Percentiles rank a stretch among this genome's conserved stretches.
Evolutionary conservation across 306 rosid genomes (phyloP).

Genomic region (Rosa persica): DNA sequence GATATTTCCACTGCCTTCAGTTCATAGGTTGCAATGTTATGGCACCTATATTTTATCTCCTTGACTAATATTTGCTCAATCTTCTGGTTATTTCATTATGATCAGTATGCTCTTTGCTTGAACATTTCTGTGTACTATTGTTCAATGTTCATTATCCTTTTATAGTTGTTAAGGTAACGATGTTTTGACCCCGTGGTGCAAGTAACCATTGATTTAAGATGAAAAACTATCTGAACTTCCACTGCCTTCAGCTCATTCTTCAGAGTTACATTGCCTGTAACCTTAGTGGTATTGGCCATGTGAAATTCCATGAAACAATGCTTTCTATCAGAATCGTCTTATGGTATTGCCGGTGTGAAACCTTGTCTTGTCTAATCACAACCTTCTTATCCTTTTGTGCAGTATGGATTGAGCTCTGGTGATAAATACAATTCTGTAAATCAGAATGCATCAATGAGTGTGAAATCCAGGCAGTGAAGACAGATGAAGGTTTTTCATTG

Average conservation of each 20-base stretch:
- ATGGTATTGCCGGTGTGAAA: not conserved
- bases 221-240: not conserved
- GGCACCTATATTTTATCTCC: not conserved
- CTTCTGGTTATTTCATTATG: not conserved
- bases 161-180: not conserved
- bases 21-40: too few species aligned
- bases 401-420: conserved; percentile 69
- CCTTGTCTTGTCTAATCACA: conserved; percentile 14
- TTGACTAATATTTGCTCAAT: not conserved
- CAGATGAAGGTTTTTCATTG: conserved; percentile 15
- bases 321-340: not conserved
- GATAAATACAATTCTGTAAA: conserved; percentile 40
- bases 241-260: not conserved
- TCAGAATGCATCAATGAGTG: conserved; percentile 40
- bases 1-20: too few species aligned
- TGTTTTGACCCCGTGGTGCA: conserved; percentile 1
- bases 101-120: not conserved
- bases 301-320: not conserved
- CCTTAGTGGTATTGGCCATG: not conserved
- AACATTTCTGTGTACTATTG: not conserved
- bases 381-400: conserved; percentile 33
- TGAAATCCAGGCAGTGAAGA: conserved; percentile 46
- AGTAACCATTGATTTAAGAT: not conserved
- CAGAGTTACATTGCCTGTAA: not conserved
- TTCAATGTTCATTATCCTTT: not conserved